A percentile compares a stretch with the other conserved stretches of the same genome.
These are phyloP conservation scores for Rhododendron williamsianum DNA, from an alignment of 148 eudicot genomes.

Conservation along the genomic window DNA sequence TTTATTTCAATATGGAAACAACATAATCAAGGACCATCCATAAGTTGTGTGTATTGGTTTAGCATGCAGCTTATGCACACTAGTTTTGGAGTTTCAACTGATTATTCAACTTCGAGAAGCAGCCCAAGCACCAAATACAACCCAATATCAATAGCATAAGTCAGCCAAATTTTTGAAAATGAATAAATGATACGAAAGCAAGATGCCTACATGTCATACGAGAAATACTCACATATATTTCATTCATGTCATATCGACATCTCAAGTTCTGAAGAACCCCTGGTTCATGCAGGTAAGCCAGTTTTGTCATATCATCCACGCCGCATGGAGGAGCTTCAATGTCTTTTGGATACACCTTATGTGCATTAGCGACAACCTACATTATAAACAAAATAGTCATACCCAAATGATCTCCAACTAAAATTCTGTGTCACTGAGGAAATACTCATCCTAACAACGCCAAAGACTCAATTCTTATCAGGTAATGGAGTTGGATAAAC, in stretches of 20 bases:
- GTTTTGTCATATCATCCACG: constrained; percentile 74
- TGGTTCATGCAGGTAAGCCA: constrained; percentile 75
- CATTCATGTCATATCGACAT: constrained; percentile 58
- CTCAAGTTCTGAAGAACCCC: constrained; percentile 67
- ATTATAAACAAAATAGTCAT: constrained; percentile 7
- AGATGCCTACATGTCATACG: not conserved
- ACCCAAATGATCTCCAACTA: not conserved
- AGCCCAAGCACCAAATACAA: not conserved
- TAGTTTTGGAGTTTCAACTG: not conserved
- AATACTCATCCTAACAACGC: not conserved
- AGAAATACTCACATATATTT: constrained; percentile 50
- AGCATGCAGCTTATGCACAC: not conserved
- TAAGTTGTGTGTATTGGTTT: not conserved
- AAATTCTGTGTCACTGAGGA: not conserved
- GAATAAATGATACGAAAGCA: not conserved
- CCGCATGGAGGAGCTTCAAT: constrained; percentile 61
- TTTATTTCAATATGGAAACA: not conserved
- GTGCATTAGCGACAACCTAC: constrained; percentile 40
- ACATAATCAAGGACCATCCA: not conserved
- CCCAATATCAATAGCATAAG: not conserved
- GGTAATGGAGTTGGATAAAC: not conserved
- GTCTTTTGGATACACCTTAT: constrained; percentile 52
- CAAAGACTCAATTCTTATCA: constrained; percentile 4
- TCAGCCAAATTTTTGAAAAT: not conserved
- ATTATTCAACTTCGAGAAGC: not conserved